phyloP scores from a whole-genome alignment of 2,329 filamentous ascomycete genomes.

The Thelonectria discophora region DNA sequence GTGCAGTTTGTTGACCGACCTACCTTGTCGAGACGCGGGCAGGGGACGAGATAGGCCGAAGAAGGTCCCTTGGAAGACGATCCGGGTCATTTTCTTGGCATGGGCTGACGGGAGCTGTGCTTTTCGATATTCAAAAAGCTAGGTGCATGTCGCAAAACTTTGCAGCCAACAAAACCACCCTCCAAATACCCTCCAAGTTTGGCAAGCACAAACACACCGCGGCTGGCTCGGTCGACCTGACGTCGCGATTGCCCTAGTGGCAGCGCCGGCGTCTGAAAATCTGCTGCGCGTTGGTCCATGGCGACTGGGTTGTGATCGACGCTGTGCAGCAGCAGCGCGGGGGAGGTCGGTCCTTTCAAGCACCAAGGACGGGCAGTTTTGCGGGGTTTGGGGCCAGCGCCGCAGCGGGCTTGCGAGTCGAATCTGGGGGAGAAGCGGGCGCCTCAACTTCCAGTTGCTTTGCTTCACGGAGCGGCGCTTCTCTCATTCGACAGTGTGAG shows the following conservation, averaged over 20 bases:
- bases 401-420: too few species aligned
- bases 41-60: constrained; percentile 19
- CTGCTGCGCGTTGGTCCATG: neutral
- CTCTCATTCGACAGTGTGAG: neutral
- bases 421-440: constrained; percentile 13
- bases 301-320: constrained; percentile 23
- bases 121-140: too few species aligned
- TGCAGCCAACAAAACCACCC: too few species aligned
- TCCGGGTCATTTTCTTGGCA: constrained; percentile 10
- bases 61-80: neutral
- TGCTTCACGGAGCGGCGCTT: neutral
- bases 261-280: constrained; percentile 8
- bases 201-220: neutral
- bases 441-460: neutral
- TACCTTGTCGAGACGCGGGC: constrained; percentile 15
- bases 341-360: too few species aligned
- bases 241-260: constrained; percentile 1
- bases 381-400: constrained; percentile 7
- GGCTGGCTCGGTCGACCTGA: constrained; percentile 15
- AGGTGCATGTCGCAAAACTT: too few species aligned
- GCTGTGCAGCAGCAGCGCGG: constrained; percentile 33
- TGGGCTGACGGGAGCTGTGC: constrained; percentile 23
- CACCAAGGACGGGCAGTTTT: neutral
- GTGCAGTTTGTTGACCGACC: neutral
- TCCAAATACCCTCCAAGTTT: neutral